Evolutionary conservation across 192 early-diverging fungal genomes (phyloP).

Genomic region (Coemansia asiatica): DNA sequence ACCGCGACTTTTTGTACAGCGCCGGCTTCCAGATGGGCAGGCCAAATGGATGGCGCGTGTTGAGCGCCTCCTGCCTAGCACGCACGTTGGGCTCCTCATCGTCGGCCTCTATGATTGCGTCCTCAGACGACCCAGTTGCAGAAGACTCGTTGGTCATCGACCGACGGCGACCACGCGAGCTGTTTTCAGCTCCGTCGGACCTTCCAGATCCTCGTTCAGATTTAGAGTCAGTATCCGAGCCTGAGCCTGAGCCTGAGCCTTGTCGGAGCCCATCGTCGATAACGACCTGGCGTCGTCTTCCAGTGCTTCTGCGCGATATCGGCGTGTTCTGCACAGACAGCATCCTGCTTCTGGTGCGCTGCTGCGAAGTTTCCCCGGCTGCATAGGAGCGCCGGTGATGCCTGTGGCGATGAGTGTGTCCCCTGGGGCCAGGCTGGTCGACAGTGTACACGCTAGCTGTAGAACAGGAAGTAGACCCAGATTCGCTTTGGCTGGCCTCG

Average conservation of each 20-base stretch:
- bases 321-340: slow-evolving; percentile 27
- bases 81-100: slow-evolving; percentile 49
- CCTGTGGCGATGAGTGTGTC: slow-evolving; percentile 27
- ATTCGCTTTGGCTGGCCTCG: slow-evolving; percentile 21
- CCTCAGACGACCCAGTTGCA: slow-evolving; percentile 18
- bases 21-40: slow-evolving; percentile 96
- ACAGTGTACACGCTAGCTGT: slow-evolving; percentile 40
- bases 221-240: slow-evolving; percentile 10
- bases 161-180: slow-evolving; percentile 12
- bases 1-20: slow-evolving; percentile 92
- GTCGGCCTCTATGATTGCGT: slow-evolving; percentile 28
- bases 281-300: slow-evolving; percentile 23
- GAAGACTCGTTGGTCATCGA: slow-evolving; percentile 29
- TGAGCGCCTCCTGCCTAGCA: slow-evolving; percentile 66
- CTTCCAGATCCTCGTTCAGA: slow-evolving; percentile 12
- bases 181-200: slow-evolving; percentile 9
- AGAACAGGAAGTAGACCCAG: slow-evolving; percentile 46
- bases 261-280: slow-evolving; percentile 19
- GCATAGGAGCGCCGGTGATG: slow-evolving; percentile 39
- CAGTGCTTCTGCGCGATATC: slow-evolving; percentile 29
- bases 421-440: slow-evolving; percentile 20
- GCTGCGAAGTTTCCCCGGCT: background rate
- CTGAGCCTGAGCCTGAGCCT: background rate
- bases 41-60: slow-evolving; percentile 88
- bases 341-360: slow-evolving; percentile 16